Evolutionary conservation across 306 rosid genomes (phyloP).

Genomic region (Pueraria montana): DNA sequence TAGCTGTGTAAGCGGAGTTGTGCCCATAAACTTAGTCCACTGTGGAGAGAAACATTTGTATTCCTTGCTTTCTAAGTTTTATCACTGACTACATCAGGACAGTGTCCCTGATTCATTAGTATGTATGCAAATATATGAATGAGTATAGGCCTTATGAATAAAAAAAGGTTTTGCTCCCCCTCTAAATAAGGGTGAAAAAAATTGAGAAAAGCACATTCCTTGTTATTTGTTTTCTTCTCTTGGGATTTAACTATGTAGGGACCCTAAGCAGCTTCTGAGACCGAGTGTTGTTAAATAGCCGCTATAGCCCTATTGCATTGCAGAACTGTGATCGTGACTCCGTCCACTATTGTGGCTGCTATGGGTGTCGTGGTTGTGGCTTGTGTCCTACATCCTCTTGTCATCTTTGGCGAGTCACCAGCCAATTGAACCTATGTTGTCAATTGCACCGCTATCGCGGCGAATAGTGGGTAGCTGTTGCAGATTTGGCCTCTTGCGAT

Average conservation of each 20-base stretch:
- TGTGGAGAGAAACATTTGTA: conserved; percentile 13
- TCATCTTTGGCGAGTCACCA: neutral
- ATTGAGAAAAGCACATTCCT: too few relatives aligned
- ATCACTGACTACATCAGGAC: neutral
- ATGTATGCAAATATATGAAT: conserved; percentile 9
- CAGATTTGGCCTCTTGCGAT: neutral
- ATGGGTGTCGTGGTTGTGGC: neutral
- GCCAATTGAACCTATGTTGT: neutral
- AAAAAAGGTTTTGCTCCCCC: neutral
- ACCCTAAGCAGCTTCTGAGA: conserved; percentile 14
- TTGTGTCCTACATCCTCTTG: neutral
- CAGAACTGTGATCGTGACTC: neutral
- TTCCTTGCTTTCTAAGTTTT: neutral
- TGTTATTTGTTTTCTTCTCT: neutral
- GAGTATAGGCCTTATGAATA: neutral
- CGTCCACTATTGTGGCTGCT: neutral
- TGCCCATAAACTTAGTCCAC: neutral
- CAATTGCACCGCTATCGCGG: neutral
- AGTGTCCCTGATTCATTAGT: neutral
- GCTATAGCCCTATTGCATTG: neutral
- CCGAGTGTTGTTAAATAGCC: neutral
- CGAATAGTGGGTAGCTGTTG: neutral
- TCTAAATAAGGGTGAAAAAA: neutral
- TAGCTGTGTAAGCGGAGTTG: conserved; percentile 18
- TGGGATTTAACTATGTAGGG: conserved; percentile 23